Percentiles rank a stretch among this genome's conserved stretches.
These are phyloP conservation scores for Mycosarcoma maydis DNA, from an alignment of 1,284 basidiomycete species.

Conservation along the genomic window DNA sequence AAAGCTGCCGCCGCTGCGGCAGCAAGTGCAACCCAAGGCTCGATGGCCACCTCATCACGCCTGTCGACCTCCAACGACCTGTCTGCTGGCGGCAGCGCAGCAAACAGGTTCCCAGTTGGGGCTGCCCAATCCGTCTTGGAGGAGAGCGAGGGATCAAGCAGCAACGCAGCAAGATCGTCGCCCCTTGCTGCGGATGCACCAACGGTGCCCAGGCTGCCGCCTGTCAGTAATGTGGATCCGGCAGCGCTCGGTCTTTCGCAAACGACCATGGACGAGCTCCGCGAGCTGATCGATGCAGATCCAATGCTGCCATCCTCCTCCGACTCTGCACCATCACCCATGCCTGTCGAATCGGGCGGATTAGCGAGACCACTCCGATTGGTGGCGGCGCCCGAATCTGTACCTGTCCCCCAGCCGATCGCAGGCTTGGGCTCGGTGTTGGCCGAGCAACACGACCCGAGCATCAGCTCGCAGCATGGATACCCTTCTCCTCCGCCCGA, in stretches of 20 bases:
- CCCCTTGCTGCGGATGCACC: not conserved
- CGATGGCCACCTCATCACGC: slow-evolving; percentile 12
- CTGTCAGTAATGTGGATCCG: slow-evolving; percentile 16
- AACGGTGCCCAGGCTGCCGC: not conserved
- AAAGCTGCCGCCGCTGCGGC: slow-evolving; percentile 5
- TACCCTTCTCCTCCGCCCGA: slow-evolving; percentile 43
- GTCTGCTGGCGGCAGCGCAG: slow-evolving; percentile 1
- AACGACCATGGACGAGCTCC: slow-evolving; percentile 53
- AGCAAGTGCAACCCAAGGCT: not conserved
- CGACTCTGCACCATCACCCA: slow-evolving; percentile 8
- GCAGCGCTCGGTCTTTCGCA: slow-evolving; percentile 45
- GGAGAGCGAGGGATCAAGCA: slow-evolving; percentile 18
- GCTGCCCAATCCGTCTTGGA: slow-evolving; percentile 33
- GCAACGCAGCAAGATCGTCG: not conserved
- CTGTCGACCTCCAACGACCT: slow-evolving; percentile 10
- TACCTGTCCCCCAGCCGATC: slow-evolving; percentile 39
- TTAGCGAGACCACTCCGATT: slow-evolving; percentile 7
- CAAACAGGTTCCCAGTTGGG: not conserved
- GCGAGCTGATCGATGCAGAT: slow-evolving; percentile 54
- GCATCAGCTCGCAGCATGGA: slow-evolving; percentile 26
- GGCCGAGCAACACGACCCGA: slow-evolving; percentile 15
- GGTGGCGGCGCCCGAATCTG: slow-evolving; percentile 27
- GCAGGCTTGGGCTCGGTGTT: slow-evolving; percentile 27
- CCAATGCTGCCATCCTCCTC: slow-evolving; percentile 29
- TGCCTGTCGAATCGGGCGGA: not conserved